Base-by-base conservation (phyloP, 495 filamentous ascomycete species). In the Viridothelium virens region DNA sequence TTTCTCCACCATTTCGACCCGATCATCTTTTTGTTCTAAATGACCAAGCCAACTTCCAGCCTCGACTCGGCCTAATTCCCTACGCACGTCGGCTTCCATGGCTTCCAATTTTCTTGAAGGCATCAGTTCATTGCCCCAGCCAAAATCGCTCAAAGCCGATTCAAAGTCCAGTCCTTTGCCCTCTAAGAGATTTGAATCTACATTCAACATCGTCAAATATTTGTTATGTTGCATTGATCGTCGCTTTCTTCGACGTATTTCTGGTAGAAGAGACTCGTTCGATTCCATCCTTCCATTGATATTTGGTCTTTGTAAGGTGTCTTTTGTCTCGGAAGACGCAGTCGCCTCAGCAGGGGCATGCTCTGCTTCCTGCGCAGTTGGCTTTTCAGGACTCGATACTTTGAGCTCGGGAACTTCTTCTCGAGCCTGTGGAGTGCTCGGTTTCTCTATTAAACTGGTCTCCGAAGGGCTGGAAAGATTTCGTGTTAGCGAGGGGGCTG, bases 21-120 rank as follows among this genome's bases (percentile, higher is more conserved):
- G 85, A 65, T 93, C 91, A 72, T 97, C 94, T 70, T 94, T 89
- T 72, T 91, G 91, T 71, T 93, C 90, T 63, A 96, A 84, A 69
- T 90, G 86, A 63, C 87, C 87, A 64, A 98, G 83, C 90, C 94
- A 97, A 72, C 91, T 91, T 62, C 89, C 94, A 46, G 92, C 91
- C 78, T 97, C 92, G 5, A 92, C 89, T 64, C 89, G 89, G 56
- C 88, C 89, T 65, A 97, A 84, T 71, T 97, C 94, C 66, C 90
- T 88, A 63, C 91, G 89, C 48, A 97, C 80, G 69, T 92, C 91
- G 18, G 84, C 81, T 74, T 94, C 86, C 72, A 97, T 81, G 61
- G 91, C 85, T 66, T 96, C 91, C 66, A 94, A 88, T 64, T 86
- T 90, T 62, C 86, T 85, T 34, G 84, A 79, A 50, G 87, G 82